Base-by-base conservation (phyloP, 805 yeast genomes). In the Spathaspora girioi region DNA sequence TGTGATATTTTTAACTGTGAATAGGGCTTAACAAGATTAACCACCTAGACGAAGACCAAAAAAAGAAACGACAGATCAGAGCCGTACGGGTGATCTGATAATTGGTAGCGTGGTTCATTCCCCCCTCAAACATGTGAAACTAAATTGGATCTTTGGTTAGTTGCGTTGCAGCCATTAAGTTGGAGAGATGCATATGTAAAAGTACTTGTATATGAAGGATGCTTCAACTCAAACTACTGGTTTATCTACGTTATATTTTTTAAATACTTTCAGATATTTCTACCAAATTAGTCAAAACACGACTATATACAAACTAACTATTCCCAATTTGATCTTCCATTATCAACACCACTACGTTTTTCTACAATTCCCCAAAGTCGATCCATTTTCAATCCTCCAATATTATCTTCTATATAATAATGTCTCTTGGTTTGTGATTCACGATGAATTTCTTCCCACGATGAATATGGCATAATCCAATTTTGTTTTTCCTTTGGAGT, bases 301-400 rank as follows among this genome's bases (percentile, higher is more conserved):
- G 5, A 5, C 43, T 40, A 40, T 40, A 18, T 40, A 40, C 43
- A 38, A n/a, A 20, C 29, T 61, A 48, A 26, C 11, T 31, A 41
- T 23, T 46, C 18, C 41, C 47, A 32, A 29, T 44, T 31, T 17
- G 60, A 74, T 53, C 96, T 71, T 5, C 94, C 94, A 55, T 85
- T 85, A 58, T 86, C 78, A 10, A 87, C 71, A 0, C 85, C 89
- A 45, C 82, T 73, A 53, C 85, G 82, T 46, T 71, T 70, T 62
- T 89, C 96, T 1, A 86, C 81, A n/a, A 87, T 79, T 0, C 92
- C 90, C 93, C 96, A 86, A 5, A 89, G 68, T 50, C 96, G 71
- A 59, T 89, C 94, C 96, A 89, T 89, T 56, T 82, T 81, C 63
- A 87, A 69, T 2, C 96, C 96, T 2, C 96, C 94, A 43, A 86